Evolutionary conservation across 2,329 filamentous ascomycete species (phyloP).

Genomic region (Periconia sp.): DNA sequence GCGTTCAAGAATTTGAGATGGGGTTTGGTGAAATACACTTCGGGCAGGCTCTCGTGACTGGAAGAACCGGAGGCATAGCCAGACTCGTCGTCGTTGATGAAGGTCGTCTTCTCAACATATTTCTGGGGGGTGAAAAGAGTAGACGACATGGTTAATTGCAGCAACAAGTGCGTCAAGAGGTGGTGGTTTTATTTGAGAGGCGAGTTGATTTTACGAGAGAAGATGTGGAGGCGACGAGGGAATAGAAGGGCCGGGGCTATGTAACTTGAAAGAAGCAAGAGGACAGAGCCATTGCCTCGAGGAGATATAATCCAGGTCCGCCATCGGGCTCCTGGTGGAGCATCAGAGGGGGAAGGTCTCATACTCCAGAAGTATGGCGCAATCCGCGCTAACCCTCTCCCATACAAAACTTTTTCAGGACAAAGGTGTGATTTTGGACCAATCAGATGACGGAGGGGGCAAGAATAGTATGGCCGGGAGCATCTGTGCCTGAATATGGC

Average conservation of each 20-base stretch:
- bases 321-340: constrained; percentile 7
- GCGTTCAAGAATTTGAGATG: constrained; percentile 90
- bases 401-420: constrained; percentile 10
- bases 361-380: constrained; percentile 13
- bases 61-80: constrained; percentile 77
- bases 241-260: background rate
- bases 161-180: background rate
- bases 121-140: constrained; percentile 7
- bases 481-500: background rate
- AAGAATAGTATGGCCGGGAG: background rate
- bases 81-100: constrained; percentile 63
- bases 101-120: constrained; percentile 26
- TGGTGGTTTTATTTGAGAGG: background rate
- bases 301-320: constrained; percentile 5
- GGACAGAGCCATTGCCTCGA: constrained; percentile 1
- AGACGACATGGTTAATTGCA: constrained; percentile 27
- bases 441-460: constrained; percentile 4
- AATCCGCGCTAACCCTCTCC: constrained; percentile 13
- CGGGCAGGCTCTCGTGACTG: constrained; percentile 65
- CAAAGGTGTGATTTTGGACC: constrained; percentile 7
- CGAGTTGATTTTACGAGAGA: background rate
- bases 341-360: constrained; percentile 9
- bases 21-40: constrained; percentile 81
- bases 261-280: background rate
- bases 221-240: background rate